Evolutionary conservation across 2,329 filamentous ascomycete genomes (phyloP), one percentile per base, ranked within the genome.

Genomic region (Phyllosticta ampelicida): DNA sequence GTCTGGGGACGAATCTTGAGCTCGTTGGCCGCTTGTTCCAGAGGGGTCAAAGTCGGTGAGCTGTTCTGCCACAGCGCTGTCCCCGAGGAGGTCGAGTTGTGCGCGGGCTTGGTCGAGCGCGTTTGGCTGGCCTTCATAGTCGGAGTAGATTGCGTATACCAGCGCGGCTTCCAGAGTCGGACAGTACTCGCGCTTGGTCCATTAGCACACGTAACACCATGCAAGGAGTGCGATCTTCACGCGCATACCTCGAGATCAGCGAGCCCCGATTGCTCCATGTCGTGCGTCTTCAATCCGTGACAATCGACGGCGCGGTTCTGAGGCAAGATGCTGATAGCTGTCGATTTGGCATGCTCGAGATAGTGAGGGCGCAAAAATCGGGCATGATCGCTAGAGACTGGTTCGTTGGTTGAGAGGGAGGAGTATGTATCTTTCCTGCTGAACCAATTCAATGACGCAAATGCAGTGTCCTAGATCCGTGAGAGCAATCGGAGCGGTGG

Each of bases 21-120:
- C 65, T 67, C 18, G 62, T 60, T 62, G 65, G 11, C 78, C 80
- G 26, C 84, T 81, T 23, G 86, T 82, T 2, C 87, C 89, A 29
- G 87, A 89, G 0, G 88, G 82, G 63, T 94, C 89, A 67, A 95
- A 95, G 0, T 84, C 85, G 9, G 82, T 84, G 16, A 84, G 80
- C 66, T 94, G 88, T 68, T 94, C 86, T 1, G 74, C 72, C 0
- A 75, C 69, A 0, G 87, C 89, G 60, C 80, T 75, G 28, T 81
- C 75, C 55, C 86, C 86, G 13, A 96, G 73, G 1, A 73, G 70
- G n/a, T 86, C 77, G 1, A 96, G 77, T 0, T 80, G 78, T n/a
- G 74, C 68, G 28, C 80, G 79, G 2, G 85, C 83, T 9, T 76
- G 73, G 2, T 78, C 67, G 29, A 84, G 74, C 0, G 73, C 69